These are phyloP conservation scores for Calvatia gigantea DNA, from an alignment of 768 basidiomycete genomes.

Conservation along the genomic window DNA sequence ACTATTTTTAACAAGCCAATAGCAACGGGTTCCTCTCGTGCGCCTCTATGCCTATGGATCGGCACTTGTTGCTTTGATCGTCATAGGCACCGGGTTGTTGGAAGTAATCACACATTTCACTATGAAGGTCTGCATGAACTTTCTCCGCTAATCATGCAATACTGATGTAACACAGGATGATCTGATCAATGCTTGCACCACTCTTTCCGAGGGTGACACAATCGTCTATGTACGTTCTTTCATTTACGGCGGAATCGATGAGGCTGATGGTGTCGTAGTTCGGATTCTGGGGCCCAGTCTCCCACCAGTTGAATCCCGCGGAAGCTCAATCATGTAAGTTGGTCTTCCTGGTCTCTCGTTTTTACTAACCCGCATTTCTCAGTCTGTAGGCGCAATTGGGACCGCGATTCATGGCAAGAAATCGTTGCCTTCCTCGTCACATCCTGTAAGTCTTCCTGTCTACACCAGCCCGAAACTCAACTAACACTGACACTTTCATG, in stretches of 20 bases:
- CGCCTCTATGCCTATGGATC: slow-evolving; percentile 56
- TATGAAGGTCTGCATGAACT: slow-evolving; percentile 46
- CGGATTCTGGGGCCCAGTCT: slow-evolving; percentile 52
- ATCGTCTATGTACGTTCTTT: slow-evolving; percentile 34
- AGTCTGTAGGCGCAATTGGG: slow-evolving; percentile 67
- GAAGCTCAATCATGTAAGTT: slow-evolving; percentile 48
- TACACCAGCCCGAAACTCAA: not conserved
- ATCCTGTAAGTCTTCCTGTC: slow-evolving; percentile 39
- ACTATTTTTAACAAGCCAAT: not conserved
- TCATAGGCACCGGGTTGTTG: slow-evolving; percentile 50
- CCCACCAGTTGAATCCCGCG: slow-evolving; percentile 24
- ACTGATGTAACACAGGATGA: slow-evolving; percentile 37
- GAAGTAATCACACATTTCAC: slow-evolving; percentile 63
- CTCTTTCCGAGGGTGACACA: slow-evolving; percentile 29
- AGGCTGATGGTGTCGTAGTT: slow-evolving; percentile 28
- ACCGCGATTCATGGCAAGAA: slow-evolving; percentile 62
- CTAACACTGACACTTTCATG: not conserved
- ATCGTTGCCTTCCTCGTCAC: slow-evolving; percentile 62
- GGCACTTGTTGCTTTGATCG: slow-evolving; percentile 40
- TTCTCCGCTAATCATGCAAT: not conserved
- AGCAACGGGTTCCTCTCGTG: slow-evolving; percentile 56
- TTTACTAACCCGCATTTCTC: slow-evolving; percentile 14
- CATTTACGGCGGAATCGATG: not conserved
- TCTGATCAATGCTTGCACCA: slow-evolving; percentile 54
- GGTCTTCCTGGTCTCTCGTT: not conserved